Percentiles rank a stretch among this genome's conserved stretches.
These are phyloP conservation scores for Lagenaria siceraria DNA, from an alignment of 306 rosid species.

Conservation along the genomic window DNA sequence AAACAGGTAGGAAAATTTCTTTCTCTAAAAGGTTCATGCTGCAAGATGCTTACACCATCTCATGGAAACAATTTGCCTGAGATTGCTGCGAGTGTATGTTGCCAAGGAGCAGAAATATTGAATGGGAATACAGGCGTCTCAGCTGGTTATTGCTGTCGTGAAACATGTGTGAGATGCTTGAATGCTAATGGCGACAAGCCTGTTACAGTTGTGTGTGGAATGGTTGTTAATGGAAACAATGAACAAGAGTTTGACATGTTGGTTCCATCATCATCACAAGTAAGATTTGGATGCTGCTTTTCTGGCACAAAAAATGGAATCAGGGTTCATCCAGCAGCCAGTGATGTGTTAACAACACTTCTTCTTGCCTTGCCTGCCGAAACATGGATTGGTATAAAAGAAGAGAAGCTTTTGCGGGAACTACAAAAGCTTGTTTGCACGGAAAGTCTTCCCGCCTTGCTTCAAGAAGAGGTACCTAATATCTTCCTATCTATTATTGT, in stretches of 20 bases:
- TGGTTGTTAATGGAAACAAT: slow-evolving; percentile 45
- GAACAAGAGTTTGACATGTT: slow-evolving; percentile 68
- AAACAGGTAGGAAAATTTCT: slow-evolving; percentile 51
- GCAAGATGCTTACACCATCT: slow-evolving; percentile 15
- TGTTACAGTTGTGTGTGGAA: slow-evolving; percentile 60
- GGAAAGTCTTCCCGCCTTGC: slow-evolving; percentile 63
- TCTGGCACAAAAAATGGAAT: slow-evolving; percentile 28
- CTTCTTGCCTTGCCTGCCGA: slow-evolving; percentile 63
- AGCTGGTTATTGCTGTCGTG: slow-evolving; percentile 46
- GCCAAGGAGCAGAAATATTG: slow-evolving; percentile 86
- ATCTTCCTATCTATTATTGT: background rate
- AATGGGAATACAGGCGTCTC: slow-evolving; percentile 31
- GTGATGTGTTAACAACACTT: slow-evolving; percentile 74
- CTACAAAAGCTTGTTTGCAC: slow-evolving; percentile 43
- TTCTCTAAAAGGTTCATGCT: slow-evolving; percentile 28
- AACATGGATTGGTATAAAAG: slow-evolving; percentile 72
- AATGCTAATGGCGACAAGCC: slow-evolving; percentile 48
- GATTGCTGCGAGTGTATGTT: slow-evolving; percentile 75
- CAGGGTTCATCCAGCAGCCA: slow-evolving; percentile 57
- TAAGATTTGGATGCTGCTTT: slow-evolving; percentile 30
- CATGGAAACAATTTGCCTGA: slow-evolving; percentile 31
- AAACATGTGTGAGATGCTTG: slow-evolving; percentile 57
- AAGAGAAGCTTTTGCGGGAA: slow-evolving; percentile 42
- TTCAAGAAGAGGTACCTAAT: slow-evolving; percentile 78
- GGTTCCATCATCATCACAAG: slow-evolving; percentile 49